Evolutionary conservation across 75 land plant species (phyloP).

Genomic region (Pinus taeda): DNA sequence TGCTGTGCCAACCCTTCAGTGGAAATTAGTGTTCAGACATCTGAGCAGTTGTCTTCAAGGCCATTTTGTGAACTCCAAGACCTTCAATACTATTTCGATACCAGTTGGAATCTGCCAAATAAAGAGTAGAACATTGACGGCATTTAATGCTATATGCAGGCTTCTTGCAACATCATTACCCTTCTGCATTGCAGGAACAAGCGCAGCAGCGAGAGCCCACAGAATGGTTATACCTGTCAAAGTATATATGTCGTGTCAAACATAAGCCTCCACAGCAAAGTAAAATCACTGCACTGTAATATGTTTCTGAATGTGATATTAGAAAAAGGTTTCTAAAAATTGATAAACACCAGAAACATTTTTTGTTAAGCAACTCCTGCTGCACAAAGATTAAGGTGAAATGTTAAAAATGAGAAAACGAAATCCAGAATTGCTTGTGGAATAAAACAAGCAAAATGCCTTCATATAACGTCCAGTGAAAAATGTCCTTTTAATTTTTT

Average conservation of each 20-base stretch:
- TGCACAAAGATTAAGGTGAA: not conserved
- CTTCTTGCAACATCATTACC: conserved; percentile 92
- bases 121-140: conserved; percentile 78
- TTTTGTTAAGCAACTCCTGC: not conserved
- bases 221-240: conserved; percentile 83
- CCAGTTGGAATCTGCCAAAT: conserved; percentile 98
- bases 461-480: too few species aligned
- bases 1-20: too few species aligned
- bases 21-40: too few species aligned
- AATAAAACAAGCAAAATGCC: too few species aligned
- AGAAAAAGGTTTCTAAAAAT: too few species aligned
- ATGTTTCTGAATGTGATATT: too few species aligned
- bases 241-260: not conserved
- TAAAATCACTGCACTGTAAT: not conserved
- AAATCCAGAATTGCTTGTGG: too few species aligned
- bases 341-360: not conserved
- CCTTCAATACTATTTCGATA: conserved; percentile 82
- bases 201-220: conserved; percentile 95
- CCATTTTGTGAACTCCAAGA: conserved; percentile 91
- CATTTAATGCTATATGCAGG: conserved; percentile 86
- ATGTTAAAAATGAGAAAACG: not conserved
- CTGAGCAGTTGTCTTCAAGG: conserved; percentile 44
- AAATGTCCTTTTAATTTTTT: too few species aligned
- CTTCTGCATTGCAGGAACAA: conserved; percentile 98
- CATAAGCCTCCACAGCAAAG: not conserved